Base-by-base conservation (phyloP, 129 eudicot genomes). In the Chrysanthemum makinoi region DNA sequence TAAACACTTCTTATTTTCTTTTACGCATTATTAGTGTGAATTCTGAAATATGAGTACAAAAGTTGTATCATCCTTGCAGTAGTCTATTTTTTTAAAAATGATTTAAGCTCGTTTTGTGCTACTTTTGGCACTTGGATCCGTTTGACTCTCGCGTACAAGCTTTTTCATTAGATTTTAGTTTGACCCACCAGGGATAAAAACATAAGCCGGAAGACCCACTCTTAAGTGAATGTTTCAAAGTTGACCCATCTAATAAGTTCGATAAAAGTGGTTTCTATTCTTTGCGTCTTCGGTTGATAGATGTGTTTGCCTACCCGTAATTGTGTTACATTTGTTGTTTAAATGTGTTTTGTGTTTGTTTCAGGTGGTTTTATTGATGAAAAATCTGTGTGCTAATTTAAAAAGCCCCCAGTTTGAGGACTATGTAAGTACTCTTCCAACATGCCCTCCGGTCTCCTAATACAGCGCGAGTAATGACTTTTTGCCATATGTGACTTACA, bases 291-390 rank as follows among this genome's bases (percentile, higher is more conserved):
- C 2, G 46, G 1, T 35, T 35, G 44, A 35, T 35, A 35, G 9
- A 70, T 22, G 9, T 24, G 24, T 30, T 58, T 17, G 11, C 8
- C 53, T 71, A 10, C 50, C 18, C 61, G 9, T 7, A 19, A 20
- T 64, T 60, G 17, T 43, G 5, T 56, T 46, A 9, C 3, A 8
- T 1, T 10, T 62, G 44, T 53, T 48, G 47, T 48, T 66, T 67
- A 30, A 2, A 26, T 15, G 14, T 17, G 2, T 3, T 24, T 3
- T 66, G 61, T 9, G 43, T 61, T 77, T 60, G 43, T 72, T 76
- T 39, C 95, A 93, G 98, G 98, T 89, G 51, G 74, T 93, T 77
- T 65, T 87, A 86, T 75, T 93, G 86, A 93, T 93, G 96, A 85
- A 92, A 72, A 93, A 93, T 86, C 88, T 94, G 33, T 85, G 94